Conservation (phyloP, 1,139 yeast species). For the Wickerhamiella infanticola region DNA sequence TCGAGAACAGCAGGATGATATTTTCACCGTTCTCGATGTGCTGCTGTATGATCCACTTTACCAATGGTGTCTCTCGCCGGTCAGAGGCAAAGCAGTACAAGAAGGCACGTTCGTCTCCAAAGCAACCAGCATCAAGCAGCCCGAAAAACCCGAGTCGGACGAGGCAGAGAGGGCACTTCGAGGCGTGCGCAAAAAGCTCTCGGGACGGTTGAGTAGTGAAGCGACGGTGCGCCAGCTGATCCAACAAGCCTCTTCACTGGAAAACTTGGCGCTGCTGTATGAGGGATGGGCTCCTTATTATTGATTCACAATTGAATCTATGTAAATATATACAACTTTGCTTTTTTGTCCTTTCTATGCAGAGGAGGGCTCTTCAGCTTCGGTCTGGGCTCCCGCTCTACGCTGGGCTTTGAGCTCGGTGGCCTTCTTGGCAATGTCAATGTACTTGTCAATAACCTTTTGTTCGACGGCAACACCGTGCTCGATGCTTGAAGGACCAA, state of each 20-base stretch:
- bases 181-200: constrained; percentile 58
- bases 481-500: constrained; percentile 43
- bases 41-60: constrained; percentile 86
- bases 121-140: not conserved
- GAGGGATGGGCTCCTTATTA: constrained; percentile 53
- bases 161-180: constrained; percentile 63
- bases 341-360: too few relatives aligned
- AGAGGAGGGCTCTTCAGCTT: not conserved
- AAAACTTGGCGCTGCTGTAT: constrained; percentile 59
- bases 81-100: constrained; percentile 25
- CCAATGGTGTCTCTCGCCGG: constrained; percentile 73
- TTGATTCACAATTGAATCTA: constrained; percentile 1
- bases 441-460: constrained; percentile 57
- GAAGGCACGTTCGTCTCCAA: constrained; percentile 8
- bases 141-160: not conserved
- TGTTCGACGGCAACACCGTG: constrained; percentile 62
- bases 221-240: constrained; percentile 73
- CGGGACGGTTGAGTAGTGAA: constrained; percentile 59
- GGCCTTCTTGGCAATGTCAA: constrained; percentile 37
- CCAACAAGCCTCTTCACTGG: constrained; percentile 53
- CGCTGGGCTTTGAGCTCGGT: constrained; percentile 15
- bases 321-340: not conserved
- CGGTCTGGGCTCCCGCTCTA: not conserved
- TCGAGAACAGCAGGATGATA: constrained; percentile 49
- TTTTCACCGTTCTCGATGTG: constrained; percentile 71